Evolutionary conservation across 2,329 filamentous ascomycete genomes (phyloP).

Genomic region (Trichoderma simmonsii): DNA sequence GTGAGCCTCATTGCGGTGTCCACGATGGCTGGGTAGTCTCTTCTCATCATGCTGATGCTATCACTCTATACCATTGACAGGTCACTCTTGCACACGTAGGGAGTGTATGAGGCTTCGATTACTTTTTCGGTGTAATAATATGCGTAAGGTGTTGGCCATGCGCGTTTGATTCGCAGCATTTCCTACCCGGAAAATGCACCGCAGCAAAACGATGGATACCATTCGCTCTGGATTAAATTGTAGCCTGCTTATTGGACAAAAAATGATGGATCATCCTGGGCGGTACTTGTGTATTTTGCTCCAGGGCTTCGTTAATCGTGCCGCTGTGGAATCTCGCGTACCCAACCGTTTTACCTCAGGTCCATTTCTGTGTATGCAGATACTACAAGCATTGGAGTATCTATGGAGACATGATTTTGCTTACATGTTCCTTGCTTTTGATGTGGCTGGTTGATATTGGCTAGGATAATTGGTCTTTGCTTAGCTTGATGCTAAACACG

Average conservation of each 20-base stretch:
- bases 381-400: not conserved
- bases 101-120: not conserved
- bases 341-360: not conserved
- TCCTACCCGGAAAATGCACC: not conserved
- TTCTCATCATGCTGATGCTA: not conserved
- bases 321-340: not conserved
- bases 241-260: not conserved
- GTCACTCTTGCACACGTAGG: too few relatives aligned
- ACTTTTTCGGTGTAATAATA: not conserved
- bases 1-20: not conserved
- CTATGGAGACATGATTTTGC: not conserved
- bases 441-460: not conserved
- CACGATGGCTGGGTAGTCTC: not conserved
- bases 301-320: not conserved
- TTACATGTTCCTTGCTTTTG: not conserved
- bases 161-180: not conserved
- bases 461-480: not conserved
- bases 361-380: not conserved
- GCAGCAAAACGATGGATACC: not conserved
- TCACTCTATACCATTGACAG: not conserved
- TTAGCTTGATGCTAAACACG: too few relatives aligned
- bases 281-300: not conserved
- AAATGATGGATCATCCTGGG: not conserved
- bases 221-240: not conserved
- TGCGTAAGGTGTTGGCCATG: not conserved